Percentiles rank a stretch among this genome's conserved stretches.
These are phyloP conservation scores for Polytrichum commune DNA, from an alignment of 225 moss, liverwort and hornwort genomes.

Conservation along the genomic window DNA sequence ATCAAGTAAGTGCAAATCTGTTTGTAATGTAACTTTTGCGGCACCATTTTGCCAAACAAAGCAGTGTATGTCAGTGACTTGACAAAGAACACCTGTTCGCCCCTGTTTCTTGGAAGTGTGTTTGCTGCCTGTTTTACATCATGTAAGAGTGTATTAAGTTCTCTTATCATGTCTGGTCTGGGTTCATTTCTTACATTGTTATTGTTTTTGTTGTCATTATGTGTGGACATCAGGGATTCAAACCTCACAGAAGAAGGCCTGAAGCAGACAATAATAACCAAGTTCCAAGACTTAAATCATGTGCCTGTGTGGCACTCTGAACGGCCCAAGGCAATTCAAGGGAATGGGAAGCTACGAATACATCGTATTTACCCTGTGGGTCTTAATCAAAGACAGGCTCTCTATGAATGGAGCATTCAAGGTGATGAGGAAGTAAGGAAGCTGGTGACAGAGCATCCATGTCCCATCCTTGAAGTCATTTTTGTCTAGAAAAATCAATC, in stretches of 20 bases:
- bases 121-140: no score
- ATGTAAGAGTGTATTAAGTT: no score
- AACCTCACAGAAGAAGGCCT: constrained; percentile 56
- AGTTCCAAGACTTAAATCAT: constrained; percentile 57
- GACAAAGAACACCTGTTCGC: not conserved
- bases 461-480: constrained; percentile 80
- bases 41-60: not conserved
- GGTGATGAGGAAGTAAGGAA: constrained; percentile 58
- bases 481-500: constrained; percentile 51
- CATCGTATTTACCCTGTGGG: constrained; percentile 76
- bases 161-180: not conserved
- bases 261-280: constrained; percentile 49
- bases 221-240: constrained; percentile 39
- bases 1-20: constrained; percentile 40
- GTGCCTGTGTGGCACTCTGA: constrained; percentile 79
- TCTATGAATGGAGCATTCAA: constrained; percentile 71
- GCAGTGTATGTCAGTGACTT: not conserved
- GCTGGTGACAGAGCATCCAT: constrained; percentile 52
- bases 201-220: constrained; percentile 4
- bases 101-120: not conserved
- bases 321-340: constrained; percentile 65
- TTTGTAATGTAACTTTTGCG: not conserved
- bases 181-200: constrained; percentile 4
- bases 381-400: constrained; percentile 76
- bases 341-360: constrained; percentile 58